Percentiles rank a stretch among this genome's conserved stretches.
Evolutionary conservation across 1,284 basidiomycete genomes (phyloP).

Genomic region (Uromyces viciae-fabae): DNA sequence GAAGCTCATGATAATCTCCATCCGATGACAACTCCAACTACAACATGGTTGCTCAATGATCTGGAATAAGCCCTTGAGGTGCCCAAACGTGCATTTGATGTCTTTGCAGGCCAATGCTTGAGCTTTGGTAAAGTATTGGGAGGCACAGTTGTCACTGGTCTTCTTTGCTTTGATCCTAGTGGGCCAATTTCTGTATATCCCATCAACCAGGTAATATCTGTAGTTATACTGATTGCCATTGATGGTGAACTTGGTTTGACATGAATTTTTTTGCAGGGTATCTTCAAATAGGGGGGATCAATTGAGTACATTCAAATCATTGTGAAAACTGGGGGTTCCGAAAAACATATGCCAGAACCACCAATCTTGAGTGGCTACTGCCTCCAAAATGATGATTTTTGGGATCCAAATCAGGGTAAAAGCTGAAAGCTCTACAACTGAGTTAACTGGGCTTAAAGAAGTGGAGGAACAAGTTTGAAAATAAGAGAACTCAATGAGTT

Average conservation of each 20-base stretch:
- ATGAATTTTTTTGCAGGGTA: not conserved
- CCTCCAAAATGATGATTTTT: not conserved
- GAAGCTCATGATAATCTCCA: too few species aligned
- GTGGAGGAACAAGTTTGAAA: too few species aligned
- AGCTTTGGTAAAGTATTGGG: not conserved
- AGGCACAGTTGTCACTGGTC: not conserved
- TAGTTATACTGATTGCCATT: not conserved
- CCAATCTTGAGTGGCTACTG: not conserved
- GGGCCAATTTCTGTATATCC: constrained; percentile 2
- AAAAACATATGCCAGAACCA: constrained; percentile 5
- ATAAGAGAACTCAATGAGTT: too few species aligned
- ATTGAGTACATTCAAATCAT: constrained; percentile 12
- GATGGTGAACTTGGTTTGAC: not conserved
- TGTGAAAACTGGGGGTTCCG: not conserved
- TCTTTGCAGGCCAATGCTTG: not conserved
- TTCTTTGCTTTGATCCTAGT: not conserved
- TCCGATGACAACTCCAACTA: too few species aligned
- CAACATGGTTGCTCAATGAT: not conserved
- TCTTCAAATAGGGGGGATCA: not conserved
- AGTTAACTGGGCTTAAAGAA: too few species aligned
- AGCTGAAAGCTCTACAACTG: too few species aligned
- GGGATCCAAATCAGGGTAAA: too few species aligned
- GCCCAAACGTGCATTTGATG: not conserved
- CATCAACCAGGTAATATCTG: not conserved
- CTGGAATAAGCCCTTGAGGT: not conserved